phyloP scores from a whole-genome alignment of 202 grass and related monocot species.

The Setaria viridis region DNA sequence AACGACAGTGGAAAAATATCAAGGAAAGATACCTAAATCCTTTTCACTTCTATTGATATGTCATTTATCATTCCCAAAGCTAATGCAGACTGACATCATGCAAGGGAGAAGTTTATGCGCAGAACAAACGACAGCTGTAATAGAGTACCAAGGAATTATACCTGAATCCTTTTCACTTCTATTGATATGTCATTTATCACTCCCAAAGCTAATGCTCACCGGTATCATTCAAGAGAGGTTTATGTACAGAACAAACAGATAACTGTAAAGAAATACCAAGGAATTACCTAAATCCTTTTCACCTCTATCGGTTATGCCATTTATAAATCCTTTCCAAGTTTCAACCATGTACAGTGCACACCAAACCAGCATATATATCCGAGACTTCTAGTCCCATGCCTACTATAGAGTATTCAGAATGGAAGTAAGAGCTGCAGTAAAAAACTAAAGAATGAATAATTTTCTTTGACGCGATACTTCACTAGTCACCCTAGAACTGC shows the following conservation, averaged over 20 bases:
- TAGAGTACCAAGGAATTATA: neutral
- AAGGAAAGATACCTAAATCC: neutral
- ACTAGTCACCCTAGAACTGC: slow-evolving; percentile 15
- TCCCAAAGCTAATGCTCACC: neutral
- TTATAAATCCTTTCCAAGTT: neutral
- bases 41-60: neutral
- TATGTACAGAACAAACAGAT: slow-evolving; percentile 1
- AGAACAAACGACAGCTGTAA: neutral
- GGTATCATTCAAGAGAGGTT: neutral
- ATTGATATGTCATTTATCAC: slow-evolving; percentile 29
- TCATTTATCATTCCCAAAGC: slow-evolving; percentile 35
- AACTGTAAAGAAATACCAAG: neutral
- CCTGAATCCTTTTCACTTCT: neutral
- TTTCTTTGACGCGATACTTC: slow-evolving; percentile 16
- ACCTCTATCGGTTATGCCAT: slow-evolving; percentile 17
- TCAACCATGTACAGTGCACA: slow-evolving; percentile 40
- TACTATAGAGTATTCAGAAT: slow-evolving; percentile 24
- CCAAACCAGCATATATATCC: slow-evolving; percentile 18
- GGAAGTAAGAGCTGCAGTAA: slow-evolving; percentile 9
- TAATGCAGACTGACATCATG: neutral
- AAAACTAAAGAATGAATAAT: slow-evolving; percentile 40
- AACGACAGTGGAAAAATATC: neutral
- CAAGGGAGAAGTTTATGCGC: slow-evolving; percentile 22
- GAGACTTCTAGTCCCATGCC: neutral
- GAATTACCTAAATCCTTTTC: neutral